Conservation (phyloP, 345 rosid species). For the Lagerstroemia speciosa region DNA sequence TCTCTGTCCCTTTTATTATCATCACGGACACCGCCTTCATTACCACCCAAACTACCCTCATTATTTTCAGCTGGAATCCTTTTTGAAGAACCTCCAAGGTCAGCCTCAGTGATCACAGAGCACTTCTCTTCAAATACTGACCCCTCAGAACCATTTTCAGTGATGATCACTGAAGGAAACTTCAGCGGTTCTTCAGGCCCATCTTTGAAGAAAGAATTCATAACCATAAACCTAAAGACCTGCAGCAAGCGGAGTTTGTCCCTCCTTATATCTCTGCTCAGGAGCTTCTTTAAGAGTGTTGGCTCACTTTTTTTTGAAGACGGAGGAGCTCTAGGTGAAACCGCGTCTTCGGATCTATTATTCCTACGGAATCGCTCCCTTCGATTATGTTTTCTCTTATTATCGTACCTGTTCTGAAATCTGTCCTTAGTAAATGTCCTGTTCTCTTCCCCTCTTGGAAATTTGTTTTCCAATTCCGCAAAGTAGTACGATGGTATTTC, state of each 20-base stretch:
- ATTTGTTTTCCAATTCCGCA: constrained; percentile 32
- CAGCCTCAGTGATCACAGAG: constrained; percentile 9
- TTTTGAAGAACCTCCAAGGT: constrained; percentile 7
- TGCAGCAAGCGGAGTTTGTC: constrained; percentile 60
- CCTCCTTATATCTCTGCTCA: constrained; percentile 56
- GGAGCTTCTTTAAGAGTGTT: constrained; percentile 75
- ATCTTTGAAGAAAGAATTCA: constrained; percentile 58
- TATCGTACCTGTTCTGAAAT: constrained; percentile 32
- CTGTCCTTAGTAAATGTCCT: constrained; percentile 23
- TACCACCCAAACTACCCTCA: constrained; percentile 2
- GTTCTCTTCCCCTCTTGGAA: constrained; percentile 19
- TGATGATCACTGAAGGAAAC: constrained; percentile 41
- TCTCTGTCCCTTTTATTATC: constrained; percentile 1
- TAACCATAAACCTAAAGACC: constrained; percentile 61
- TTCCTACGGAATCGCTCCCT: constrained; percentile 12
- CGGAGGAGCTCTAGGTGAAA: constrained; percentile 22
- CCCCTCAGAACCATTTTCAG: constrained; percentile 37
- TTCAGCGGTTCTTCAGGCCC: constrained; percentile 52
- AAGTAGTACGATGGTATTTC: constrained; percentile 76
- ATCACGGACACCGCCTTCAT: constrained; percentile 9
- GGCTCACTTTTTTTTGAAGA: constrained; percentile 32
- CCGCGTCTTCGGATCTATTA: constrained; percentile 20
- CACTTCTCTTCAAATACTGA: constrained; percentile 21
- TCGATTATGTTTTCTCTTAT: constrained; percentile 35
- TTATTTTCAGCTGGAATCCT: constrained; percentile 9